Evolutionary conservation across 2,329 filamentous ascomycete species (phyloP), one percentile per base, ranked within the genome.

Genomic region (Grosmannia clavigera): DNA sequence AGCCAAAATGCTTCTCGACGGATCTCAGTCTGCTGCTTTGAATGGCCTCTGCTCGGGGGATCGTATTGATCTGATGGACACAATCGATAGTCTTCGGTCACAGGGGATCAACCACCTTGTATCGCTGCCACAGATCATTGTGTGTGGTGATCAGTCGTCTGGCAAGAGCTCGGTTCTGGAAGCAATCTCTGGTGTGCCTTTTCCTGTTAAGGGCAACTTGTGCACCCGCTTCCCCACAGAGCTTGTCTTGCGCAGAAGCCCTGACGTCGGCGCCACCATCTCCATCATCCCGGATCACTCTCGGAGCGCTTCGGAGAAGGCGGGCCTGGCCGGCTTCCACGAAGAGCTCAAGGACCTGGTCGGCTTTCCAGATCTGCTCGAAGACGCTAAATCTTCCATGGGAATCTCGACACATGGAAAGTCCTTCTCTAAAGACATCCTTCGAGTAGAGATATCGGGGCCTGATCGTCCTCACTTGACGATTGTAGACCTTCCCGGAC

Each of bases 131-230:
- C 71, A 78, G 63, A 76, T 78, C 60, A 78, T 85, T 33, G 81
- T 85, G 14, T 81, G 78, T 57, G 83, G 84, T 3, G 79, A 85
- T 61, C 82, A 85, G 64, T 83, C 79, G 0, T 78, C 79, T 1
- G 84, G 83, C 3, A 87, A 87, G 67, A 84, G 80, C 60, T 85
- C 82, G 0, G 81, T 86, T 0, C 76, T 87, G 0, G 82, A 87
- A 65, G 83, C 82, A 1, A 81, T 87, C 48, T 84, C 83, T 0
- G 77, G 81, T 4, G 75, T 87, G 2, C 74, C 76, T 0, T 87
- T 87, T 62, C 83, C 83, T 0, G 72, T 75, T 11, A 81, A 82
- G 31, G 79, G 81, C 58, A 80, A 76, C 50, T 67, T 85, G 0
- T 86, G 83, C 68, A 86, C 84, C 0, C 75, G 81, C 0, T 86